Conservation (phyloP, 345 rosid species). For the Brassica nigra region DNA sequence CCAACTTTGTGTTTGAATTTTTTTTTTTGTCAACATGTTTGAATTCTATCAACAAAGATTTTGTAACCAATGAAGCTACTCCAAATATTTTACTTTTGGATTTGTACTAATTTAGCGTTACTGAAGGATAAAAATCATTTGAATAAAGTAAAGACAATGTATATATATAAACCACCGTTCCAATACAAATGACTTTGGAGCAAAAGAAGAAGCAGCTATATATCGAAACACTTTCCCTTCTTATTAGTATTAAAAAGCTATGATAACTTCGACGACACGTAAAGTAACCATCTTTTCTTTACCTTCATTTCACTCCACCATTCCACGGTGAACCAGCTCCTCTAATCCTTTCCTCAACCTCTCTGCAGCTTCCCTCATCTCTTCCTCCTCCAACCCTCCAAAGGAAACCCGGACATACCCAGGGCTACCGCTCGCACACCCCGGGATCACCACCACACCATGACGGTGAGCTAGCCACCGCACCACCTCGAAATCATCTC, state of each 20-base stretch:
- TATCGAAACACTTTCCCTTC: background rate
- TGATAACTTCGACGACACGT: constrained; percentile 2
- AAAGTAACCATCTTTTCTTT: constrained; percentile 1
- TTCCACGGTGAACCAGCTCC: constrained; percentile 61
- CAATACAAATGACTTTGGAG: background rate
- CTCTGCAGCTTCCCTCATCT: constrained; percentile 64
- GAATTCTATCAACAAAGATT: too few species aligned
- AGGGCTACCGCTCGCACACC: constrained; percentile 68
- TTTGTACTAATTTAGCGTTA: background rate
- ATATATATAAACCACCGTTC: background rate
- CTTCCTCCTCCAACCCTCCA: constrained; percentile 73
- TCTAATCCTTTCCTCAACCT: constrained; percentile 74
- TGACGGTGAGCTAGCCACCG: constrained; percentile 82
- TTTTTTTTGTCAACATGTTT: too few species aligned
- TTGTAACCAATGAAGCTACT: background rate
- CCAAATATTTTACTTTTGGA: background rate
- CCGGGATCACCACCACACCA: constrained; percentile 82
- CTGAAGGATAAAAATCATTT: background rate
- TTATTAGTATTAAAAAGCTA: background rate
- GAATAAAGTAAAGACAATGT: background rate
- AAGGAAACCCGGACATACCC: constrained; percentile 81
- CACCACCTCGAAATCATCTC: constrained; percentile 61
- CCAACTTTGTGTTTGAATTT: background rate
- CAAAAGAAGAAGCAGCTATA: background rate
- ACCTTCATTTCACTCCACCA: constrained; percentile 42